Conservation (phyloP, 768 basidiomycete genomes). For the Phanerochaete sordida region DNA sequence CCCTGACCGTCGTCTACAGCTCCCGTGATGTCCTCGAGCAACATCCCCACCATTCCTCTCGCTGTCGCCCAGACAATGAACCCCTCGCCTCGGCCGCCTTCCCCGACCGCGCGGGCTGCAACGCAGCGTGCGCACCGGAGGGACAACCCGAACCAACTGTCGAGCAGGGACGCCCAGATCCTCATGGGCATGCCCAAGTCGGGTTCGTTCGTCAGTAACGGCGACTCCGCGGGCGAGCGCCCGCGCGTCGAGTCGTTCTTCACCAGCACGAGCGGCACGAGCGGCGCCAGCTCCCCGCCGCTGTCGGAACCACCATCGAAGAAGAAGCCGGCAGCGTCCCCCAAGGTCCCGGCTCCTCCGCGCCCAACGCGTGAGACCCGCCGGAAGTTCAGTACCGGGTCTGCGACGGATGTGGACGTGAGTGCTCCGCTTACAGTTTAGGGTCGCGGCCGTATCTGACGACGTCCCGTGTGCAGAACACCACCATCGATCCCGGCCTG, state of each 20-base stretch:
- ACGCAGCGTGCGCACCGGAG: constrained; percentile 84
- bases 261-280: constrained; percentile 30
- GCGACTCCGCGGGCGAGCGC: constrained; percentile 38
- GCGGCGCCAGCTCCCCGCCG: constrained; percentile 31
- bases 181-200: constrained; percentile 53
- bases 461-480: constrained; percentile 2
- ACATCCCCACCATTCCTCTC: constrained; percentile 94
- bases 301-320: constrained; percentile 16
- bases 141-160: constrained; percentile 81
- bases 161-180: constrained; percentile 73
- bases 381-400: constrained; percentile 23
- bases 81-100: constrained; percentile 92
- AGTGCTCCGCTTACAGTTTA: not conserved
- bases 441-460: not conserved
- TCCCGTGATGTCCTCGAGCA: constrained; percentile 93
- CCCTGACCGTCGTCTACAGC: constrained; percentile 42
- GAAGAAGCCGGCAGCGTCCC: constrained; percentile 16
- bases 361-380: constrained; percentile 68
- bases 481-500: constrained; percentile 45
- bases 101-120: constrained; percentile 81
- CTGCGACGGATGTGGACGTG: not conserved
- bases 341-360: constrained; percentile 39
- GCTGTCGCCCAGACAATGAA: constrained; percentile 96
- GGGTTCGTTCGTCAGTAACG: constrained; percentile 24
- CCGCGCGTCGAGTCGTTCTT: constrained; percentile 55